These are phyloP conservation scores for Saccharomycopsis malanga DNA, from an alignment of 805 yeast genomes.

Conservation along the genomic window DNA sequence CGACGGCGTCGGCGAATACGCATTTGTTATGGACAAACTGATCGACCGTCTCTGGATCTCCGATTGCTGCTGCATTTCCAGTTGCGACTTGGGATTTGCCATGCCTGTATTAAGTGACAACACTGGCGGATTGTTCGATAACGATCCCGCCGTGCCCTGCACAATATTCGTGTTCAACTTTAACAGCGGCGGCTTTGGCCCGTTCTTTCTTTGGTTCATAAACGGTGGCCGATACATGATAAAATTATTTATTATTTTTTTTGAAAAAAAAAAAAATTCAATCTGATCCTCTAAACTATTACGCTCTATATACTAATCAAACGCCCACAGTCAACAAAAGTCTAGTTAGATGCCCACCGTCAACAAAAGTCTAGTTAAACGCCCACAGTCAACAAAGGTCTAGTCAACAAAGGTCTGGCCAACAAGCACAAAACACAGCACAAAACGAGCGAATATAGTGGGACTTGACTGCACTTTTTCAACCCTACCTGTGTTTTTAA, in stretches of 20 bases:
- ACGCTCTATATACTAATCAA: too few species aligned
- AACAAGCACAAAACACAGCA: too few species aligned
- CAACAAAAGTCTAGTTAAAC: too few species aligned
- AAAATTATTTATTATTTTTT: background rate
- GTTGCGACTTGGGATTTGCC: background rate
- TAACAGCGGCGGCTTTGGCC: slow-evolving; percentile 9
- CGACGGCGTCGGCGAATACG: slow-evolving; percentile 21
- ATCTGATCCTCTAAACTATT: too few species aligned
- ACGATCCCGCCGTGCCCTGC: background rate
- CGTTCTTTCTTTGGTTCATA: background rate
- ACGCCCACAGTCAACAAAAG: too few species aligned
- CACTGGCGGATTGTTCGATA: background rate
- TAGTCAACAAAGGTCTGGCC: too few species aligned
- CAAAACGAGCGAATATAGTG: too few species aligned
- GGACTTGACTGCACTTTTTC: too few species aligned
- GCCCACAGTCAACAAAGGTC: too few species aligned
- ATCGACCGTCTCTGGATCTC: slow-evolving; percentile 10
- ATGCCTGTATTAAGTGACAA: background rate
- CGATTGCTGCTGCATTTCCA: background rate
- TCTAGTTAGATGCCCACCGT: too few species aligned
- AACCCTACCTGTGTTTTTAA: too few species aligned
- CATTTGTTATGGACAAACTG: slow-evolving; percentile 20
- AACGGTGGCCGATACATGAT: slow-evolving; percentile 8
- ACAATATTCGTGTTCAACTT: slow-evolving; percentile 12
- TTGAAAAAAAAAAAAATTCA: too few species aligned